Evolutionary conservation across 352 stramenopile genomes (phyloP).

Genomic region (Porosira glacialis): DNA sequence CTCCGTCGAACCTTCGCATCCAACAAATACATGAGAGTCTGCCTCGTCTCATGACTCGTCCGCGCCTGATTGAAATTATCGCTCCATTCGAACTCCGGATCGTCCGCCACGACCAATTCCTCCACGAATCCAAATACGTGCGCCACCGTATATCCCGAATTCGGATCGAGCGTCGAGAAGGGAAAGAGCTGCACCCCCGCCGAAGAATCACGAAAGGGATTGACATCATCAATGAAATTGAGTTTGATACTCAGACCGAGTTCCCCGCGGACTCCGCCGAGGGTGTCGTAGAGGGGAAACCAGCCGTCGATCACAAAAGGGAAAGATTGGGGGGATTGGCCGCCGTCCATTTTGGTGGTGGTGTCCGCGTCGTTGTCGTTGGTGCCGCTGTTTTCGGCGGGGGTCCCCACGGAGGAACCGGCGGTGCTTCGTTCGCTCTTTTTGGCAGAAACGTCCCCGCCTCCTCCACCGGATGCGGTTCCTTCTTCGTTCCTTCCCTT

Average conservation of each 20-base stretch:
- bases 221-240: conserved; percentile 95
- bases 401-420: not conserved
- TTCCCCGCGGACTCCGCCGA: conserved; percentile 92
- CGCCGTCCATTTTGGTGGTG: too few relatives aligned
- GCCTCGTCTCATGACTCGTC: conserved; percentile 93
- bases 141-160: conserved; percentile 83
- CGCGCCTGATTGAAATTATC: conserved; percentile 87
- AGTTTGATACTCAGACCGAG: conserved; percentile 92
- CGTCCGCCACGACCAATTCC: conserved; percentile 94
- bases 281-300: conserved; percentile 97
- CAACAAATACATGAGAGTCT: conserved; percentile 93
- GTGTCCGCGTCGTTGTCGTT: conserved; percentile 8
- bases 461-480: too few relatives aligned
- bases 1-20: conserved; percentile 69
- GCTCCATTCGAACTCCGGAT: conserved; percentile 97
- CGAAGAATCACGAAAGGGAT: conserved; percentile 95
- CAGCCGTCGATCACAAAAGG: conserved; percentile 87
- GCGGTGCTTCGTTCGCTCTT: conserved; percentile 22
- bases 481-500: conserved; percentile 5
- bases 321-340: too few relatives aligned
- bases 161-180: conserved; percentile 90
- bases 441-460: too few relatives aligned
- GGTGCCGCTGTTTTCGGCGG: not conserved
- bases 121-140: conserved; percentile 82
- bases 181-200: conserved; percentile 97